These are phyloP conservation scores for Pilaira anomala DNA, from an alignment of 192 early-diverging fungal genomes.

Conservation along the genomic window DNA sequence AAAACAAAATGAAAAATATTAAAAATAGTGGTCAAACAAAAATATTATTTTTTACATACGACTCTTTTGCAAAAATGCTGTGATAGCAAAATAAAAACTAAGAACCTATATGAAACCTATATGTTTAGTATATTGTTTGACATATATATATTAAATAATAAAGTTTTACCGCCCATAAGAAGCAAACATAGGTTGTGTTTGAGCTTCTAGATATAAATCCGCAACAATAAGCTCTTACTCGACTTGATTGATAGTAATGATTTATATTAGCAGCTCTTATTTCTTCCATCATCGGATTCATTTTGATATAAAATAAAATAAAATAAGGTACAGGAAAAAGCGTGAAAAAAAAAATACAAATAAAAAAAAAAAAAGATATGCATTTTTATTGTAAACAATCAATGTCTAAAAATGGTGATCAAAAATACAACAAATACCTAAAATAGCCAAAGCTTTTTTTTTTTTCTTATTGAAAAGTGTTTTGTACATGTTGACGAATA, in stretches of 20 bases:
- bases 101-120: constrained; percentile 13
- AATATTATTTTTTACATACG: constrained; percentile 4
- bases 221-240: constrained; percentile 17
- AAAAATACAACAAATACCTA: neutral
- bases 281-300: neutral
- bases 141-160: neutral
- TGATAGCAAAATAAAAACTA: constrained; percentile 19
- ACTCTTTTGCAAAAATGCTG: constrained; percentile 13
- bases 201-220: constrained; percentile 16
- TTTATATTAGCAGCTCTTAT: no score
- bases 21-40: neutral
- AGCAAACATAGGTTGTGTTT: constrained; percentile 12
- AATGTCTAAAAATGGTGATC: no score
- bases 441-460: constrained; percentile 1
- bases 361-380: neutral
- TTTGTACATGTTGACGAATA: constrained; percentile 71
- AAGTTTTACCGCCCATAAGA: constrained; percentile 18
- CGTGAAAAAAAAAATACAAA: neutral
- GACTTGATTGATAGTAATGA: no score
- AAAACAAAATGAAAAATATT: neutral
- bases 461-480: constrained; percentile 42
- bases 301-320: neutral
- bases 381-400: neutral
- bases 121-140: no score
- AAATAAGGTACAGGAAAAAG: neutral